Conservation (phyloP, 768 basidiomycete genomes). For the Hericium rajendrae region DNA sequence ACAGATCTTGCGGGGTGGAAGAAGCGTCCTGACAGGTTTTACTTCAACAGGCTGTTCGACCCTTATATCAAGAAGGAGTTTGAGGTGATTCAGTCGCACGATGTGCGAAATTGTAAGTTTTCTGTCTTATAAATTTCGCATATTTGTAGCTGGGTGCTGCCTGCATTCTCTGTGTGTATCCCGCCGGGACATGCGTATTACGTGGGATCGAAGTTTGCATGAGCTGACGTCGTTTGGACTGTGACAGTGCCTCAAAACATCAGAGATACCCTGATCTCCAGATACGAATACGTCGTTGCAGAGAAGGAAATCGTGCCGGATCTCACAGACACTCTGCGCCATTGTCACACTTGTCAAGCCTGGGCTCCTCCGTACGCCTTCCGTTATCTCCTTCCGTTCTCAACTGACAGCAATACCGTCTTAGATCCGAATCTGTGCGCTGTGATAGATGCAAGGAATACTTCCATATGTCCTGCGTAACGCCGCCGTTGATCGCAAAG, state of each 20-base stretch:
- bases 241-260: slow-evolving; percentile 67
- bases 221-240: slow-evolving; percentile 7
- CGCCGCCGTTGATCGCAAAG: slow-evolving; percentile 83
- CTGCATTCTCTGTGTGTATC: too few species aligned
- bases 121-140: background rate
- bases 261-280: slow-evolving; percentile 59
- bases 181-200: too few species aligned
- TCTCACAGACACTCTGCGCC: slow-evolving; percentile 75
- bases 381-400: slow-evolving; percentile 4
- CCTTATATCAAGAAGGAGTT: slow-evolving; percentile 98
- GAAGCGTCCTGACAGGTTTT: slow-evolving; percentile 89
- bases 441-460: slow-evolving; percentile 88
- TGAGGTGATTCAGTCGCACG: slow-evolving; percentile 82
- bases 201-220: too few species aligned
- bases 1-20: slow-evolving; percentile 91
- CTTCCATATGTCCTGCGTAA: slow-evolving; percentile 93
- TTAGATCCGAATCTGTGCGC: slow-evolving; percentile 74
- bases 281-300: slow-evolving; percentile 92
- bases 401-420: slow-evolving; percentile 14
- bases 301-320: slow-evolving; percentile 92
- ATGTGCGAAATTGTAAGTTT: slow-evolving; percentile 80
- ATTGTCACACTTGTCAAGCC: slow-evolving; percentile 75
- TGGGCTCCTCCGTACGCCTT: slow-evolving; percentile 81
- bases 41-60: slow-evolving; percentile 92
- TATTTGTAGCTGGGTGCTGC: background rate